Base-by-base conservation (phyloP, 345 rosid species). In the Rhodomyrtus tomentosa region DNA sequence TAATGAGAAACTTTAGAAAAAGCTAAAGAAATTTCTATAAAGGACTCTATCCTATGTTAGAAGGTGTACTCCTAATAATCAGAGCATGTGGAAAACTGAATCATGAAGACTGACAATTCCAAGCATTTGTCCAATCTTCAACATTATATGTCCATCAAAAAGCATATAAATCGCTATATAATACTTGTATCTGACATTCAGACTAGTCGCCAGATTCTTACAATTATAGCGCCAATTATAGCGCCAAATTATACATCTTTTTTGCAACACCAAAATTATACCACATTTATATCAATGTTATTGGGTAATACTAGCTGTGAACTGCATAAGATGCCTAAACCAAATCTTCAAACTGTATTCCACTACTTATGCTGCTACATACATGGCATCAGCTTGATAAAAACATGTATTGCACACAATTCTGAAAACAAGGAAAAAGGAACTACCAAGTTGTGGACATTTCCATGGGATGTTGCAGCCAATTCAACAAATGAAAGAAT, bases 401-500 rank as follows among this genome's bases (percentile, higher is more conserved):
- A 29, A 32, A 36, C 25, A 32, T 20, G 79, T 68, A 18, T 68
- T 7, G 0, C 38, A 36, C 22, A 68, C 38, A 68, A 32, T 68
- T 68, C 79, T 81, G 16, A 18, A 81, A 51, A 81, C 22, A 62
- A 85, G 82, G 10, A 73, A 82, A 84, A 81, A 29, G 52, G 86
- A 10, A 86, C 73, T 88, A 94, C 94, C 93, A 92, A 80, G 89
- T 93, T 94, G 88, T 94, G 93, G 58, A 74, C 85, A 88, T 87
- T 90, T 83, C 91, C 92, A 79, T 83, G 85, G 81, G 88, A 90
- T 85, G 93, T 93, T 88, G 97, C 97, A 25, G 92, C 92, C 79
- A 92, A 86, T 85, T 94, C 97, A 82, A 93, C 91, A 84, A 92
- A 91, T 53, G 97, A 91, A 80, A 93, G 87, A 55, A 89, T 83